Conservation (phyloP, 495 filamentous ascomycete genomes). For the Friedmanniomyces endolithicus region DNA sequence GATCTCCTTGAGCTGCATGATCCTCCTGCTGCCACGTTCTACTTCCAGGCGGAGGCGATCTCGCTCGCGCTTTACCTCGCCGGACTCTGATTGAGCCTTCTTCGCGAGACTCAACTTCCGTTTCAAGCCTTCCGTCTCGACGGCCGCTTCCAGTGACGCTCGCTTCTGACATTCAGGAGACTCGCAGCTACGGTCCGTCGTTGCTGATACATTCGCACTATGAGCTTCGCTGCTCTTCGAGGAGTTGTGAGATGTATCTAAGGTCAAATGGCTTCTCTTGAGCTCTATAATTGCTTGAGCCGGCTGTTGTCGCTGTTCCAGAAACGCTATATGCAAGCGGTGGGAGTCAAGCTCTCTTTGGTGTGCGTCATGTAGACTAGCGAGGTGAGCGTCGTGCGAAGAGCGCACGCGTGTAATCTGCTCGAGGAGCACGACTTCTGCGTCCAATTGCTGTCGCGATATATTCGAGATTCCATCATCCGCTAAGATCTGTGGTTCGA, state of each 20-base stretch:
- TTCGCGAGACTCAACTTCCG: conserved; percentile 10
- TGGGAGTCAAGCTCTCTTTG: conserved; percentile 24
- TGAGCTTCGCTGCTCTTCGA: background rate
- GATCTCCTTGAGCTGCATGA: conserved; percentile 12
- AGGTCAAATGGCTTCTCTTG: background rate
- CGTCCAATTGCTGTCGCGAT: conserved; percentile 4
- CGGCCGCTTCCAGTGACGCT: conserved; percentile 9
- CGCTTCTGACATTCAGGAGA: conserved; percentile 8
- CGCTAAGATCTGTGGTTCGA: conserved; percentile 12
- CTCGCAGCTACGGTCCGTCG: background rate
- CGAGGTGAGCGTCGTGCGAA: conserved; percentile 28
- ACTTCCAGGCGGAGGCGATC: conserved; percentile 7
- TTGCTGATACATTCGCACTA: conserved; percentile 6
- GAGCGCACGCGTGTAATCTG: conserved; percentile 22
- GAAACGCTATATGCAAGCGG: conserved; percentile 21
- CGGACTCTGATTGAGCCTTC: conserved; percentile 2
- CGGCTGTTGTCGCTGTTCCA: conserved; percentile 21
- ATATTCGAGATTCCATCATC: background rate
- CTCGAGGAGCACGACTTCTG: conserved; percentile 10
- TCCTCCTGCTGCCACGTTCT: conserved; percentile 5
- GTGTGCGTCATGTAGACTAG: conserved; percentile 24
- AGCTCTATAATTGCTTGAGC: background rate
- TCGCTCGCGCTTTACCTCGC: conserved; percentile 6
- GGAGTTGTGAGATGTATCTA: conserved; percentile 3
- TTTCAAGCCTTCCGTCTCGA: conserved; percentile 12